These are phyloP conservation scores for Aspergillus sp. DNA, from an alignment of 2,329 filamentous ascomycete species.

Conservation along the genomic window DNA sequence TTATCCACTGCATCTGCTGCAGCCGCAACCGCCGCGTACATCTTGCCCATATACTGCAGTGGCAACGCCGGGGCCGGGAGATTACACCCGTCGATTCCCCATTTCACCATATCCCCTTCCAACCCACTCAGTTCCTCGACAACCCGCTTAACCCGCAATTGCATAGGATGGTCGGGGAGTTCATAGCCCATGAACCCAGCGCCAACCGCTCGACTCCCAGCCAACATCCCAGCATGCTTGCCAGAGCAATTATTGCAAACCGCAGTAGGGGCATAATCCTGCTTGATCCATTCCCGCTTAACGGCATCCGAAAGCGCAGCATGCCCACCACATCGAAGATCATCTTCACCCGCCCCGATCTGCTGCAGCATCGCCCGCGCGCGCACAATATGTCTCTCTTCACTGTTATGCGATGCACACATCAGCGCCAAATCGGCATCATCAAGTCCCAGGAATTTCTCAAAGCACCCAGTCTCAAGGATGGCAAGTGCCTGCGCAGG, in stretches of 20 bases:
- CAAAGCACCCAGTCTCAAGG: constrained; percentile 42
- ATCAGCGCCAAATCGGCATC: constrained; percentile 48
- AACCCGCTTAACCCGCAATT: constrained; percentile 17
- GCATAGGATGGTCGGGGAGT: constrained; percentile 37
- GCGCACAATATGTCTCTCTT: constrained; percentile 42
- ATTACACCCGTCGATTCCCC: constrained; percentile 51
- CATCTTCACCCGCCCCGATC: constrained; percentile 30
- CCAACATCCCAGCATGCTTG: constrained; percentile 52
- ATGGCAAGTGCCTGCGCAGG: constrained; percentile 48
- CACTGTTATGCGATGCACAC: constrained; percentile 50
- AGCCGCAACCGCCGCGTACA: constrained; percentile 40
- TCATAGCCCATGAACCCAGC: constrained; percentile 38
- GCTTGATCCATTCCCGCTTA: constrained; percentile 42
- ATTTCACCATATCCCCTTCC: constrained; percentile 29
- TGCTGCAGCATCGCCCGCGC: constrained; percentile 41
- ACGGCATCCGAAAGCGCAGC: constrained; percentile 35
- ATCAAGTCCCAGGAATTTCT: constrained; percentile 36
- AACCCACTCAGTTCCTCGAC: constrained; percentile 39
- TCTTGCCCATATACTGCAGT: constrained; percentile 34
- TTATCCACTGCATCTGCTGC: constrained; percentile 23
- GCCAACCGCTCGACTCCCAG: constrained; percentile 40
- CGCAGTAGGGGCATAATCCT: constrained; percentile 37
- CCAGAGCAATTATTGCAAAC: constrained; percentile 51
- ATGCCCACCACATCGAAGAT: constrained; percentile 48
- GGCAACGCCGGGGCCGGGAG: constrained; percentile 48